Evolutionary conservation across 495 filamentous ascomycete species (phyloP), one percentile per base, ranked within the genome.

Genomic region (Talaromyces stipitatus): DNA sequence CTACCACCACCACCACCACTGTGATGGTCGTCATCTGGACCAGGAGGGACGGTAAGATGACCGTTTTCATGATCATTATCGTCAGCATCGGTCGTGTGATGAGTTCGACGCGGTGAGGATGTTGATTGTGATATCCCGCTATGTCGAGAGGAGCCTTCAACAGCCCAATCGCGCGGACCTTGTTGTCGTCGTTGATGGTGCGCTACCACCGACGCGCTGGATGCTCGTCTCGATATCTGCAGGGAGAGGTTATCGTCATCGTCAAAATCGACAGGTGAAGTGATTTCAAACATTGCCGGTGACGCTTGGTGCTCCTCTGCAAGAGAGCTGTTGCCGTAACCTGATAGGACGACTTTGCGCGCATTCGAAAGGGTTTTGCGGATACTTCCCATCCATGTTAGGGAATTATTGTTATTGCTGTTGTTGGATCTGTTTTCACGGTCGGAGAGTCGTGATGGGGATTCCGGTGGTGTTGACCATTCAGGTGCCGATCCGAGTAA

Each of bases 91-190:
- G 28, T 30, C 23, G 22, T 18, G 27, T 18, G 48, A 50, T 23
- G 47, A 51, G 24, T 28, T 20, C 27, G 48, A 30, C 14, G 48
- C 20, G 45, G 38, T 45, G 32, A 30, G 12, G 11, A 28, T 22
- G 41, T 9, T 46, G 32, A 10, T 56, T 9, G 4, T 50, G 55
- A 27, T 18, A 26, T 54, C 2, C 50, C 32, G 3, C 32, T 30
- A 3, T 29, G 50, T 20, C 32, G 50, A 22, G 50, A 32, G 16
- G 50, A 54, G 30, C 58, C 70, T 14, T 64, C 66, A 16, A 75
- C 79, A 53, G 76, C 77, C 82, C 81, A 84, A 55, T 84, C 81
- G 38, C 60, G 72, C 11, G 78, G 75, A 5, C 81, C 80, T 67
- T 85, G 80, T 66, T 82, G 85, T 12, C 76, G 72, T 41, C 77